These are phyloP conservation scores for Alnus glutinosa DNA, from an alignment of 306 rosid species.

Conservation along the genomic window DNA sequence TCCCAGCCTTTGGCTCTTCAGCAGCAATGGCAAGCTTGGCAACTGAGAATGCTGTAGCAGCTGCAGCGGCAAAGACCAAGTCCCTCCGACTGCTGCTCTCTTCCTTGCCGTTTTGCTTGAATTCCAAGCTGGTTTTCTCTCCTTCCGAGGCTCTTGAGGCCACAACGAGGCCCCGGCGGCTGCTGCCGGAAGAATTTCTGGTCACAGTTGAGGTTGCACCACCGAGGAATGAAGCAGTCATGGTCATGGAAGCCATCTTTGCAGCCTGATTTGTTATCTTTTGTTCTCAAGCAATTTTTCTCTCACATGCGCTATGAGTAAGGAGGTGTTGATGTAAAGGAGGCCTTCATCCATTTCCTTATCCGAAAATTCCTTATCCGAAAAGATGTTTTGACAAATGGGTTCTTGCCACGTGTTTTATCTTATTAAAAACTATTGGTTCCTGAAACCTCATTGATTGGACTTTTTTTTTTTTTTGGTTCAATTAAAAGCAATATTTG, in stretches of 20 bases:
- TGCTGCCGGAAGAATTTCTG: conserved; percentile 11
- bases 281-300: not conserved
- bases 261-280: not conserved
- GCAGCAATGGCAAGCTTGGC: conserved; percentile 55
- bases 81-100: conserved; percentile 49
- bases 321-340: not conserved
- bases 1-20: conserved; percentile 50
- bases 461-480: not conserved
- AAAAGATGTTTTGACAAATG: conserved; percentile 22
- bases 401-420: conserved; percentile 44
- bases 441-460: not conserved
- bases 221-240: conserved; percentile 47
- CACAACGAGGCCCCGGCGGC: conserved; percentile 33
- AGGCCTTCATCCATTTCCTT: conserved; percentile 44
- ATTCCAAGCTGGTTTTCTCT: conserved; percentile 27
- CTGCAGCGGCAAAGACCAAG: conserved; percentile 47
- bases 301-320: not conserved
- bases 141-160: conserved; percentile 35
- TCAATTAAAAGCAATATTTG: not conserved
- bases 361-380: no score
- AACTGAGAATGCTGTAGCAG: conserved; percentile 45
- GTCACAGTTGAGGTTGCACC: conserved; percentile 31
- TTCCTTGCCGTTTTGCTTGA: conserved; percentile 28
- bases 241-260: conserved; percentile 58
- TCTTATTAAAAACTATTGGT: conserved; percentile 18